phyloP scores from a whole-genome alignment of 164 flowering plant genomes.

The Cinnamomum chago region DNA sequence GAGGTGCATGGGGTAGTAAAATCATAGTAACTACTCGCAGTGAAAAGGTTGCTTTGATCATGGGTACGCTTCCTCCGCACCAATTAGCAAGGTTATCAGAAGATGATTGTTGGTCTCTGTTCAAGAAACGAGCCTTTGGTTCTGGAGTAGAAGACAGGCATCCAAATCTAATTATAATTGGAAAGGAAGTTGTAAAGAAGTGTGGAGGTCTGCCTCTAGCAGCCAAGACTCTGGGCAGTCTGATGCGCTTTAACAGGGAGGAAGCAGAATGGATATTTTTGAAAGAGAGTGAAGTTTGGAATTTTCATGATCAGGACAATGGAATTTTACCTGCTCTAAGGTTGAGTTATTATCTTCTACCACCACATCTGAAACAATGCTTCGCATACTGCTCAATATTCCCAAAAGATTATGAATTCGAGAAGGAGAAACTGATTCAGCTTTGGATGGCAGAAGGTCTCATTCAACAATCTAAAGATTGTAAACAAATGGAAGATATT shows the following conservation, averaged over 20 bases:
- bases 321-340: too few species aligned
- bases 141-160: neutral
- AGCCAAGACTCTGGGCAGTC: slow-evolving; percentile 15
- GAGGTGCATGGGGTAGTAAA: slow-evolving; percentile 10
- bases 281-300: slow-evolving; percentile 5
- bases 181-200: slow-evolving; percentile 14
- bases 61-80: slow-evolving; percentile 3
- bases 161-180: slow-evolving; percentile 1
- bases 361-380: too few species aligned
- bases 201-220: slow-evolving; percentile 22
- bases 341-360: too few species aligned
- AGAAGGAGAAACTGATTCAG: too few species aligned
- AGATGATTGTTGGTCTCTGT: slow-evolving; percentile 14
- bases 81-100: slow-evolving; percentile 10
- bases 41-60: slow-evolving; percentile 7
- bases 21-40: slow-evolving; percentile 17
- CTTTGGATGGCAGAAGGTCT: too few species aligned
- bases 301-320: too few species aligned
- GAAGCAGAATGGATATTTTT: slow-evolving; percentile 13
- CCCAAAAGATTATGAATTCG: too few species aligned
- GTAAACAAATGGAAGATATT: too few species aligned
- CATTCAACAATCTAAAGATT: too few species aligned
- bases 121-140: slow-evolving; percentile 10
- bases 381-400: too few species aligned
- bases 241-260: slow-evolving; percentile 11